Evolutionary conservation across 352 stramenopile genomes (phyloP).

Genomic region (Globisporangium echinulatum): DNA sequence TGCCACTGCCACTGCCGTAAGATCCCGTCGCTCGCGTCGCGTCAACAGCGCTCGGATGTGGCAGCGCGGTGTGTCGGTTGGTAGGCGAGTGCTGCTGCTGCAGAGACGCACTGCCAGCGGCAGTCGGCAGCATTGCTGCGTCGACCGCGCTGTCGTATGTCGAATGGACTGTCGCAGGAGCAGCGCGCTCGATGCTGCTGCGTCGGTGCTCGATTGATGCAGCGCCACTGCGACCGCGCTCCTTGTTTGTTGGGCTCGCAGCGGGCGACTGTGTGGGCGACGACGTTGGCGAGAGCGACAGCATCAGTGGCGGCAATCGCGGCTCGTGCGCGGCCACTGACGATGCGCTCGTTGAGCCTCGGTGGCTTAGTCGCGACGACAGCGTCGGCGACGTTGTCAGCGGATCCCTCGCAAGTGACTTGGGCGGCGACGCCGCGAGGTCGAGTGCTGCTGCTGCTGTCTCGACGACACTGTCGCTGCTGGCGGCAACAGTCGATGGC

Average conservation of each 20-base stretch:
- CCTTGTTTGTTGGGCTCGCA: constrained; percentile 1
- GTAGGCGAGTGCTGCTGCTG: not conserved
- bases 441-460: not conserved
- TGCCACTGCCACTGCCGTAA: not conserved
- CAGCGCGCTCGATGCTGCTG: constrained; percentile 1
- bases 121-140: no score
- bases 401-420: not conserved
- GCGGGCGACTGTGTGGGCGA: constrained; percentile 7
- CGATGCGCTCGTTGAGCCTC: no score
- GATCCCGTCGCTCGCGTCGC: not conserved
- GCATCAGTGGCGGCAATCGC: constrained; percentile 1
- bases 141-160: not conserved
- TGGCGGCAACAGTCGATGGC: not conserved
- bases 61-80: not conserved
- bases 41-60: not conserved
- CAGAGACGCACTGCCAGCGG: no score
- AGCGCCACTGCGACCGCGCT: not conserved
- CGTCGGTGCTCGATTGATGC: not conserved
- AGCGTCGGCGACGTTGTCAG: not conserved
- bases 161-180: not conserved
- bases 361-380: not conserved
- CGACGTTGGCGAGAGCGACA: constrained; percentile 1
- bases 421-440: not conserved
- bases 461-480: not conserved
- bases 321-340: not conserved